A percentile compares a stretch with the other conserved stretches of the same genome.
Evolutionary conservation across 106 monocot species (phyloP).

Genomic region (Alisma plantagoaquatica): DNA sequence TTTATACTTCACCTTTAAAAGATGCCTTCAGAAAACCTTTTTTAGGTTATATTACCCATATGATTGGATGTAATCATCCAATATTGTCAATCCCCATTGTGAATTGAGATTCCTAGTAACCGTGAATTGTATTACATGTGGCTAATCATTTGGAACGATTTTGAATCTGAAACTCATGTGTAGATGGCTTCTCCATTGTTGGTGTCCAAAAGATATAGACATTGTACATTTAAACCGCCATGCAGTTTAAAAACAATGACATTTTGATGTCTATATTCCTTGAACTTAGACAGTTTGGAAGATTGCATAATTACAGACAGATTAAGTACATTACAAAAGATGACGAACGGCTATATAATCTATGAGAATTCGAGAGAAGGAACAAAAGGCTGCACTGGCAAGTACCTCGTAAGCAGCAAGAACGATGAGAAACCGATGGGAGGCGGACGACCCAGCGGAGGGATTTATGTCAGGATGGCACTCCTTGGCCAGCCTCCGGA

Average conservation of each 20-base stretch:
- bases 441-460: slow-evolving; percentile 6
- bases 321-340: not conserved
- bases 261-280: not conserved
- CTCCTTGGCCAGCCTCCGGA: slow-evolving; percentile 60
- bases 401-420: slow-evolving; percentile 83
- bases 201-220: not conserved
- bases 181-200: not conserved
- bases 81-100: no score
- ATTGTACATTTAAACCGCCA: not conserved
- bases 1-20: no score
- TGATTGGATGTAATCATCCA: no score
- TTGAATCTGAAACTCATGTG: no score
- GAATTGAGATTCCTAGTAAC: no score
- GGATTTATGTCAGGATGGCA: slow-evolving; percentile 50
- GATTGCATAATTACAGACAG: not conserved
- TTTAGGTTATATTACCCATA: no score
- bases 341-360: not conserved
- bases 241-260: not conserved
- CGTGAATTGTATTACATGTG: no score
- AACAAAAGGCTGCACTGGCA: not conserved
- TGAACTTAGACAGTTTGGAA: not conserved
- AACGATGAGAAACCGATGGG: slow-evolving; percentile 45
- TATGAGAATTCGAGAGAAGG: slow-evolving; percentile 2
- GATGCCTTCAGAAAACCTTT: no score
- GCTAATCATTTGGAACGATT: no score